phyloP scores from a whole-genome alignment of 495 filamentous ascomycete genomes.

The Stereocaulon alpinum region DNA sequence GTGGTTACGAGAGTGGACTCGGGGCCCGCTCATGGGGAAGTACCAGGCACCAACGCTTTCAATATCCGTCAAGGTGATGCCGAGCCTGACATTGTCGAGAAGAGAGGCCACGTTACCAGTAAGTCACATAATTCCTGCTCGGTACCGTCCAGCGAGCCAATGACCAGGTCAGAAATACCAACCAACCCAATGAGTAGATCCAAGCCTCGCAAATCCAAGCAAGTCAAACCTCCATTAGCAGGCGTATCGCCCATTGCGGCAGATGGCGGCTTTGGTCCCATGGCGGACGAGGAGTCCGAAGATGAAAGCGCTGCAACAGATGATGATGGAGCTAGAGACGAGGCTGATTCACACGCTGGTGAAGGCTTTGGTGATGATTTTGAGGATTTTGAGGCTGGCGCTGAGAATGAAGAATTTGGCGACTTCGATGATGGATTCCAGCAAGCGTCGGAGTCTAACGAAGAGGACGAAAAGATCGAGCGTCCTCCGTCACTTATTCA shows the following conservation, averaged over 20 bases:
- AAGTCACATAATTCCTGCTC: conserved; percentile 30
- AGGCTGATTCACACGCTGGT: conserved; percentile 32
- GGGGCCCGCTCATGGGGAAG: conserved; percentile 28
- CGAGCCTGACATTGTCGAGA: conserved; percentile 39
- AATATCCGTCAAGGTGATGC: conserved; percentile 37
- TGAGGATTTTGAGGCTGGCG: conserved; percentile 87
- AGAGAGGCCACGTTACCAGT: conserved; percentile 38
- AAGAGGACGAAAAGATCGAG: conserved; percentile 34
- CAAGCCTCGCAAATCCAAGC: conserved; percentile 23
- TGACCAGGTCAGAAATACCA: conserved; percentile 49
- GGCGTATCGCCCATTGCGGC: conserved; percentile 23
- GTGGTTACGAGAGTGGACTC: conserved; percentile 36
- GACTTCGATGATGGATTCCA: conserved; percentile 87
- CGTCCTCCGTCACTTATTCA: conserved; percentile 34
- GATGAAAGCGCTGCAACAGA: conserved; percentile 32
- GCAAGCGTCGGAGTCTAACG: conserved; percentile 36
- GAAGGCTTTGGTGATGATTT: conserved; percentile 78
- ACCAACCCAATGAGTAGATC: conserved; percentile 31
- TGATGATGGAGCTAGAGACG: conserved; percentile 30
- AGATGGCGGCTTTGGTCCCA: conserved; percentile 30
- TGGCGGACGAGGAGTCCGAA: conserved; percentile 34
- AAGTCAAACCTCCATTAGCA: conserved; percentile 20
- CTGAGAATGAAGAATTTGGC: conserved; percentile 62
- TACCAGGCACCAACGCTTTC: conserved; percentile 33
- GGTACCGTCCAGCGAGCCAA: conserved; percentile 38